phyloP scores from a whole-genome alignment of 495 filamentous ascomycete genomes.

The Pseudomonodictys pantanalensis region DNA sequence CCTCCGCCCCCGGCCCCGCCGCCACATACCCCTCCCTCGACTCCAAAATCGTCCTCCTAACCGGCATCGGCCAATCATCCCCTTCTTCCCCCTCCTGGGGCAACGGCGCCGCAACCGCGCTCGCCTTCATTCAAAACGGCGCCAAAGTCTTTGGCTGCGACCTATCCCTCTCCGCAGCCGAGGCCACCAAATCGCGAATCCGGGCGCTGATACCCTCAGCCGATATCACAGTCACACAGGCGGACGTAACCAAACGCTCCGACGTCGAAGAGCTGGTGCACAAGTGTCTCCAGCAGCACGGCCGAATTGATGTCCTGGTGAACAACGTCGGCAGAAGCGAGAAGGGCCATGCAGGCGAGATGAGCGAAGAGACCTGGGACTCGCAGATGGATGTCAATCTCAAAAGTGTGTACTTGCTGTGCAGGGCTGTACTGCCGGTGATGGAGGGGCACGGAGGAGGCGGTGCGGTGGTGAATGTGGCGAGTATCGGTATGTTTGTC shows the following conservation, averaged over 20 bases:
- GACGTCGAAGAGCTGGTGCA: slow-evolving; percentile 49
- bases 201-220: background rate
- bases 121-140: slow-evolving; percentile 5
- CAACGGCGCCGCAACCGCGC: slow-evolving; percentile 48
- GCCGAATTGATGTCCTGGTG: slow-evolving; percentile 55
- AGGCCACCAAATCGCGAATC: slow-evolving; percentile 4
- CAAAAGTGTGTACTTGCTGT: slow-evolving; percentile 52
- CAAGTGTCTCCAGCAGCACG: slow-evolving; percentile 47
- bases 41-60: slow-evolving; percentile 51
- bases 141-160: slow-evolving; percentile 48
- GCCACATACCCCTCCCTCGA: slow-evolving; percentile 38
- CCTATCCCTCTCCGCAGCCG: slow-evolving; percentile 41
- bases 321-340: slow-evolving; percentile 54
- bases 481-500: slow-evolving; percentile 40
- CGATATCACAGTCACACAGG: slow-evolving; percentile 35
- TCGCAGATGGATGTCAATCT: slow-evolving; percentile 52
- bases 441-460: slow-evolving; percentile 47
- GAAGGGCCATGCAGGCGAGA: slow-evolving; percentile 50
- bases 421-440: slow-evolving; percentile 49
- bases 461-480: slow-evolving; percentile 48
- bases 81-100: slow-evolving; percentile 43
- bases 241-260: slow-evolving; percentile 47
- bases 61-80: slow-evolving; percentile 48
- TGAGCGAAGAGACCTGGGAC: slow-evolving; percentile 51
- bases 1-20: too few relatives aligned